Conservation (phyloP, 345 rosid species). For the Ceriops tagal region DNA sequence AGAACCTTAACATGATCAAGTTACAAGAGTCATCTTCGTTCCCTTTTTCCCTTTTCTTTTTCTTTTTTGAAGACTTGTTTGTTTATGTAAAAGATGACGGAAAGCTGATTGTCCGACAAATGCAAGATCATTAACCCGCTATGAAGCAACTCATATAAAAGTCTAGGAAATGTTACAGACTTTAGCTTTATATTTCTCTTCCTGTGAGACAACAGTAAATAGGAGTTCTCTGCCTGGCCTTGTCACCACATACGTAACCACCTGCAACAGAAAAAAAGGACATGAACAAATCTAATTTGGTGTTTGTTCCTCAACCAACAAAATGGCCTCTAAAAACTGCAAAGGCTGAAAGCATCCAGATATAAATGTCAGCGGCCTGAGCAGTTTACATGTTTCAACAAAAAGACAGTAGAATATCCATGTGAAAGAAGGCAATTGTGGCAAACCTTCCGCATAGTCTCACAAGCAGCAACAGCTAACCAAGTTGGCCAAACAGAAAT, state of each 20-base stretch:
- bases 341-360: neutral
- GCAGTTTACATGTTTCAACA: neutral
- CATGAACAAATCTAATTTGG: neutral
- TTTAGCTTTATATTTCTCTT: constrained; percentile 96
- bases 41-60: too few species aligned
- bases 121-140: too few species aligned
- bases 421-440: neutral
- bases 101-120: too few species aligned
- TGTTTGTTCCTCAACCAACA: neutral
- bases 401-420: neutral
- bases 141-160: too few species aligned
- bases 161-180: constrained; percentile 28
- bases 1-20: too few species aligned
- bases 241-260: constrained; percentile 78
- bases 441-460: constrained; percentile 82
- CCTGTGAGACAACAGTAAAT: constrained; percentile 85
- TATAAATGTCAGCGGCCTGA: neutral
- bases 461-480: constrained; percentile 71
- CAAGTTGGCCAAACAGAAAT: constrained; percentile 89
- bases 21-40: too few species aligned
- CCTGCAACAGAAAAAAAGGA: constrained; percentile 35
- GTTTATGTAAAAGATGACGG: too few species aligned
- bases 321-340: neutral
- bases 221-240: constrained; percentile 93
- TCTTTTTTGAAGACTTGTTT: too few species aligned